A percentile compares a stretch with the other conserved stretches of the same genome.
Evolutionary conservation across 495 filamentous ascomycete genomes (phyloP).

Genomic region (Jackrogersella minutella): DNA sequence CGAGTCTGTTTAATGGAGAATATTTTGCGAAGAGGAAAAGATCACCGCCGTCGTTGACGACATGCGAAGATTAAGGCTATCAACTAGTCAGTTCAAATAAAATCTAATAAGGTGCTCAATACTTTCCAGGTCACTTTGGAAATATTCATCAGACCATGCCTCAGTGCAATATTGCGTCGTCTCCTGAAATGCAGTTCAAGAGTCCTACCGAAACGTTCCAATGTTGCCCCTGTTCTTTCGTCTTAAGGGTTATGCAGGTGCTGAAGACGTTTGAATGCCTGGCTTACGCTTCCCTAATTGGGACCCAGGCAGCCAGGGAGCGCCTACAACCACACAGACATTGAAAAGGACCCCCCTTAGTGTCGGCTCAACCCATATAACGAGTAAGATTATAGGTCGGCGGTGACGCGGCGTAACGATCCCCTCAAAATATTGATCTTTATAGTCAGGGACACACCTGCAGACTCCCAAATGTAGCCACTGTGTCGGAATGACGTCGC

Average conservation of each 20-base stretch:
- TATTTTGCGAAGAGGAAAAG: constrained; percentile 28
- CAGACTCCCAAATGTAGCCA: not conserved
- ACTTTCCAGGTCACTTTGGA: too few species aligned
- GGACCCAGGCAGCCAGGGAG: not conserved
- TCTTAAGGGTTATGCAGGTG: too few species aligned
- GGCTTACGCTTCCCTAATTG: constrained; percentile 2
- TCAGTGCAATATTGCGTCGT: too few species aligned
- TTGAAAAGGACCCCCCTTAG: not conserved
- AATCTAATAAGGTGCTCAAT: not conserved
- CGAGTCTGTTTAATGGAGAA: constrained; percentile 38
- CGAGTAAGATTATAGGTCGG: not conserved
- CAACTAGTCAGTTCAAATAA: not conserved
- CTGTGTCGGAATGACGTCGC: not conserved
- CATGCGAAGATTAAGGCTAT: constrained; percentile 23
- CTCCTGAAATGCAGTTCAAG: not conserved
- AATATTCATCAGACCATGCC: not conserved
- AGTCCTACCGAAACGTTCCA: not conserved
- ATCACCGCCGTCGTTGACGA: constrained; percentile 32
- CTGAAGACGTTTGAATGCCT: constrained; percentile 1
- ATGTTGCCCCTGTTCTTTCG: not conserved
- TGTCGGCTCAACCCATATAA: constrained; percentile 10
- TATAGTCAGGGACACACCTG: not conserved
- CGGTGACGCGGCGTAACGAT: not conserved
- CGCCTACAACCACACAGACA: constrained; percentile 3
- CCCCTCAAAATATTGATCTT: not conserved